A percentile compares a stretch with the other conserved stretches of the same genome.
Conservation (phyloP, 75 land plant genomes). For the Pinus tabuliformis region DNA sequence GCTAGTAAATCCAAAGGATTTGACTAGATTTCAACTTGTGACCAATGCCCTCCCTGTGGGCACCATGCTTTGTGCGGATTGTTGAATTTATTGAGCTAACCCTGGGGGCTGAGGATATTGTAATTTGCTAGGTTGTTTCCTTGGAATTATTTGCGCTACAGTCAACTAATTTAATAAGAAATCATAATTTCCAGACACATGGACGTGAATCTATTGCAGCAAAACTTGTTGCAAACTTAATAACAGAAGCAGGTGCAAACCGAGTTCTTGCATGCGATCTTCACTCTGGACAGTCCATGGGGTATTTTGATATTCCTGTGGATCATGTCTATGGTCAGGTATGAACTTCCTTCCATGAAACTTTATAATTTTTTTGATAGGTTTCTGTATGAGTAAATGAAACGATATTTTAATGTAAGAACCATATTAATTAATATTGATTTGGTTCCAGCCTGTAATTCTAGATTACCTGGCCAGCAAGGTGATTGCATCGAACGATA, state of each 20-base stretch:
- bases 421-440: too few species aligned
- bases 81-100: too few species aligned
- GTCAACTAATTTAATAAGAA: neutral
- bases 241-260: constrained; percentile 94
- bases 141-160: neutral
- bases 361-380: too few species aligned
- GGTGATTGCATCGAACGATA: constrained; percentile 69
- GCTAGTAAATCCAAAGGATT: too few species aligned
- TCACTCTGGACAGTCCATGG: constrained; percentile 97
- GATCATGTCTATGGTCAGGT: constrained; percentile 97
- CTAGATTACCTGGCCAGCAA: constrained; percentile 97
- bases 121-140: neutral
- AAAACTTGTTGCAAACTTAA: constrained; percentile 92
- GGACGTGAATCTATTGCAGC: constrained; percentile 98
- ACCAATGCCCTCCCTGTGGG: too few species aligned
- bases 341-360: too few species aligned
- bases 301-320: constrained; percentile 96
- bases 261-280: constrained; percentile 95
- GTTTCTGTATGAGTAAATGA: too few species aligned
- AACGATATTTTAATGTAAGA: too few species aligned
- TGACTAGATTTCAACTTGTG: too few species aligned
- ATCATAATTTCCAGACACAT: constrained; percentile 44
- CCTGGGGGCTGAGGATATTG: too few species aligned
- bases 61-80: too few species aligned
- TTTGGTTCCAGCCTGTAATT: constrained; percentile 70